Conservation (phyloP, 805 yeast species). For the Kazachstania africana region DNA sequence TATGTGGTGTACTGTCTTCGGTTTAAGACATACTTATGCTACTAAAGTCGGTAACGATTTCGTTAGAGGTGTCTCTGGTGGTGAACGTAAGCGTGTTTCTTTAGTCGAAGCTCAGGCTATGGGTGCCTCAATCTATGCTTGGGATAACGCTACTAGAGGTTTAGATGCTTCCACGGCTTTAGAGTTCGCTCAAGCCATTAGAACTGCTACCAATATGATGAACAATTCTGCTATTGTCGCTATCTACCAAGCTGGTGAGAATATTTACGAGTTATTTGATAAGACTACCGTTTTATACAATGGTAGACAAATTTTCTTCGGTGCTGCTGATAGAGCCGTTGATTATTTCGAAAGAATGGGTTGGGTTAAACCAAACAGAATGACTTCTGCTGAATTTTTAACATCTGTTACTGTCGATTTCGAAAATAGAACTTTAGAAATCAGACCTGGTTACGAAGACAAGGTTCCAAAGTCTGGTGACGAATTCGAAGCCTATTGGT, state of each 20-base stretch:
- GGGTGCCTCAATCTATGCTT: conserved; percentile 44
- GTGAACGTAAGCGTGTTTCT: conserved; percentile 62
- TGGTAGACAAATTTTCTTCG: conserved; percentile 53
- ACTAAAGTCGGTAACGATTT: conserved; percentile 60
- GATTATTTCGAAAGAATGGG: conserved; percentile 50
- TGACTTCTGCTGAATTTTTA: conserved; percentile 57
- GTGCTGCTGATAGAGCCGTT: conserved; percentile 41
- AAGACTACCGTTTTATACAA: conserved; percentile 47
- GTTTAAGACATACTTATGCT: conserved; percentile 46
- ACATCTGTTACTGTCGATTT: conserved; percentile 56
- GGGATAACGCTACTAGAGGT: conserved; percentile 66
- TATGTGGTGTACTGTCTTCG: conserved; percentile 35
- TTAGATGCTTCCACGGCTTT: conserved; percentile 60
- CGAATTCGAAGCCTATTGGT: conserved; percentile 54
- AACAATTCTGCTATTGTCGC: conserved; percentile 51
- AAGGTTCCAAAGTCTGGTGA: conserved; percentile 43
- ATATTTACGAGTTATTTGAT: conserved; percentile 49
- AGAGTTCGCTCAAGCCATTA: conserved; percentile 49
- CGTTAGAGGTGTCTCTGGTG: conserved; percentile 62
- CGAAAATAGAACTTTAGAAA: conserved; percentile 38
- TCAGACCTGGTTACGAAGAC: conserved; percentile 36
- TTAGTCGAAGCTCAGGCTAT: conserved; percentile 52
- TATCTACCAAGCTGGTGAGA: conserved; percentile 59
- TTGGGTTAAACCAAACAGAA: conserved; percentile 47
- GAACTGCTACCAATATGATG: conserved; percentile 45